Evolutionary conservation across 176 grass and related monocot genomes (phyloP), one percentile per base, ranked within the genome.

Genomic region (Carex littledalei): DNA sequence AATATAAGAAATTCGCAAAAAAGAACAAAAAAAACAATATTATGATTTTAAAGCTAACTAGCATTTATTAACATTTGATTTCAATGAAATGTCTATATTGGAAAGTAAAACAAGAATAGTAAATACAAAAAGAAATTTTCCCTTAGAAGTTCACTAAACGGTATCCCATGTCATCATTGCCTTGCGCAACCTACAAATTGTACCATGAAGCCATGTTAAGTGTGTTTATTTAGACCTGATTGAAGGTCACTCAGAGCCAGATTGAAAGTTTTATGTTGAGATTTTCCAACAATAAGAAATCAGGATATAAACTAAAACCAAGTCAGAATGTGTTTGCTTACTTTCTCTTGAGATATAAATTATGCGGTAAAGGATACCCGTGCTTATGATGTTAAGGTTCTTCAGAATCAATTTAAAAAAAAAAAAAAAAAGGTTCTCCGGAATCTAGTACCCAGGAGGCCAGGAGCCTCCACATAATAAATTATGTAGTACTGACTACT

Each of bases 201-300:
- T 73, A 18, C 69, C 69, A 73, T 43, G 18, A 73, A 22, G 41
- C 41, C 29, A 16, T 71, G 61, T 74, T 43, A 78, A 84, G 78
- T 61, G 50, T 58, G 62, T 31, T 49, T 8, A 65, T 22, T 83
- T 66, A 18, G 41, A 61, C 16, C 26, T 82, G 82, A 84, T 43
- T n/a, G 79, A 54, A 11, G 37, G 50, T 11, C 26, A 79, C 35
- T 37, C 35, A 37, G 35, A 34, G 2, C 34, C 34, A 3, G 2
- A 34, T 34, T 34, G 34, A 34, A 34, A 3, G 34, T 34, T 34
- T 34, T 34, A 34, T 34, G 34, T 34, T 34, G 34, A 34, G 34
- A 39, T 39, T 39, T 39, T 39, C 37, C 4, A 0, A 5, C 37
- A 39, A 39, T 39, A 39, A 39, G 37, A 39, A 39, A 39, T 39